Base-by-base conservation (phyloP, 768 basidiomycete genomes). In the Atractiella rhizophila region DNA sequence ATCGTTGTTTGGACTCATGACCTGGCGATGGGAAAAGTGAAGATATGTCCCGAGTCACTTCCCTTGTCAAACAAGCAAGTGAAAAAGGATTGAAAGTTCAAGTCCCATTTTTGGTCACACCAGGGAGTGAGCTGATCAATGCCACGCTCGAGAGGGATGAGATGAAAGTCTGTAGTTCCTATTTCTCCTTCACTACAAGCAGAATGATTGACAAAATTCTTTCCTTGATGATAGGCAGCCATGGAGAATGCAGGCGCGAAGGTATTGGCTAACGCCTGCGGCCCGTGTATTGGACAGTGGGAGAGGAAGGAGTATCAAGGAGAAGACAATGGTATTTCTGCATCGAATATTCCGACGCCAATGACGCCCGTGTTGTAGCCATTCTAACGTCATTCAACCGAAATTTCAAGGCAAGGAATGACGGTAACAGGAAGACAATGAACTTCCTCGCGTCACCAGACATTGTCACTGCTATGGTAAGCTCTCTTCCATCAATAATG, bases 221-320 rank as follows among this genome's bases (percentile, higher is more conserved):
- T 15, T 35, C 24, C 7, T 11, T 9, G n/a, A 15, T 10, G 15
- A 9, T 31, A 35, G 32, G n/a, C 23, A 11, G 67, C 68, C 27
- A 63, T 98, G 30, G 68, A 88, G 58, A 72, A 72, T 51, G 77
- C 94, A 39, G 91, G 91, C n/a, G 91, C 79, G 2, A 66, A 74
- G 38, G 88, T 98, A 19, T 66, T 98, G 27, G 86, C 91, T 5
- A 98, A 98, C 58, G 91, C 91, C 3, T 98, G 91, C 51, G 91
- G 91, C 38, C 91, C 91, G 20, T 98, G 91, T 57, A 98, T 96
- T 51, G 91, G 91, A 34, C 88, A 94, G 72, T 98, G 91, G 91
- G 83, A 94, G 56, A 71, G 91, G 21, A 71, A 74, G 33, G 83
- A 82, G 48, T 73, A 74, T 54, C 69, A 77, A 54, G 74, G 68